These are phyloP conservation scores for Colletotrichum liriopes DNA, from an alignment of 2,329 filamentous ascomycete genomes.

Conservation along the genomic window DNA sequence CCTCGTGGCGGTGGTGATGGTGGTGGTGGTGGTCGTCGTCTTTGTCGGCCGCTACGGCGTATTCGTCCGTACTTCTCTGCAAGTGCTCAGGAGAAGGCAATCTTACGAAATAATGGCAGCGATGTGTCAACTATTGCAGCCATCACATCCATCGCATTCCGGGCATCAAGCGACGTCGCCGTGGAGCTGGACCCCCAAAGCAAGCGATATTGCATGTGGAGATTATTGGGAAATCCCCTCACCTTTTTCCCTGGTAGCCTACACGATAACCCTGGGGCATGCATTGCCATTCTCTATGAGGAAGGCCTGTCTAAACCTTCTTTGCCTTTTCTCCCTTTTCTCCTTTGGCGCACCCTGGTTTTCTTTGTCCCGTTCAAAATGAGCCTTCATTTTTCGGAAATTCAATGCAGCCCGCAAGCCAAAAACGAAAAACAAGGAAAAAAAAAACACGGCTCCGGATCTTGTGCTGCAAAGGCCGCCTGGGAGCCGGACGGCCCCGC, in stretches of 20 bases:
- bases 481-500: slow-evolving; percentile 4
- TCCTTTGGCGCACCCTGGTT: slow-evolving; percentile 14
- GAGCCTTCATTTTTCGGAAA: slow-evolving; percentile 1
- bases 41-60: slow-evolving; percentile 1
- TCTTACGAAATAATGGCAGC: slow-evolving; percentile 36
- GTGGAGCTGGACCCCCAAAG: slow-evolving; percentile 18
- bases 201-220: slow-evolving; percentile 44
- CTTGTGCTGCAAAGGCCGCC: slow-evolving; percentile 27
- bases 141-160: slow-evolving; percentile 16
- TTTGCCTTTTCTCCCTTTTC: neutral
- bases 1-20: neutral
- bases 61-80: slow-evolving; percentile 20
- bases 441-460: slow-evolving; percentile 22
- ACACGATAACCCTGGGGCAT: slow-evolving; percentile 26
- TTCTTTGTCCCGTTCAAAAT: neutral
- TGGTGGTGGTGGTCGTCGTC: neutral
- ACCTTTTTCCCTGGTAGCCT: slow-evolving; percentile 9
- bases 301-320: slow-evolving; percentile 26
- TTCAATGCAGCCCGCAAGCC: slow-evolving; percentile 23
- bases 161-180: neutral
- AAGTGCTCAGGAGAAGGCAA: slow-evolving; percentile 36
- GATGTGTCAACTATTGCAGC: slow-evolving; percentile 31
- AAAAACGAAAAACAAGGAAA: neutral
- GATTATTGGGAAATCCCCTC: slow-evolving; percentile 38
- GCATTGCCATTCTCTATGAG: slow-evolving; percentile 24